Evolutionary conservation across 805 yeast species (phyloP).

Genomic region (Wickerhamomyces kurtzmanii): DNA sequence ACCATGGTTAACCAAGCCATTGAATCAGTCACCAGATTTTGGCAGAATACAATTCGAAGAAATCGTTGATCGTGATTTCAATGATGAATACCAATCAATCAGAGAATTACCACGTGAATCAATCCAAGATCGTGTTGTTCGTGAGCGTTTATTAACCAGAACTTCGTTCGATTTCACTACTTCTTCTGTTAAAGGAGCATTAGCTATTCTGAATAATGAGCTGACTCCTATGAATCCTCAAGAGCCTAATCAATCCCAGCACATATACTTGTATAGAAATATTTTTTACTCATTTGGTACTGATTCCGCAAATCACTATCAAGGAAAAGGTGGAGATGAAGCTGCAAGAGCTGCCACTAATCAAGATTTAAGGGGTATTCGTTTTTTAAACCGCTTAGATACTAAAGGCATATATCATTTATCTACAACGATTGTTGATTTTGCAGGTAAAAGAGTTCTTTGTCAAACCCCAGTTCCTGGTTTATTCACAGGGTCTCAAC

Average conservation of each 20-base stretch:
- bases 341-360: conserved; percentile 76
- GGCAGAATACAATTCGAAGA: conserved; percentile 18
- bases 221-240: conserved; percentile 73
- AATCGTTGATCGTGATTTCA: conserved; percentile 62
- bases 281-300: conserved; percentile 79
- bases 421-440: conserved; percentile 82
- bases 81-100: conserved; percentile 80
- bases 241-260: conserved; percentile 48
- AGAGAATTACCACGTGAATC: conserved; percentile 55
- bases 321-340: conserved; percentile 64
- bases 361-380: conserved; percentile 71
- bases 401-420: conserved; percentile 55
- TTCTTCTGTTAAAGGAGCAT: conserved; percentile 72
- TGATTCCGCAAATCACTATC: conserved; percentile 59
- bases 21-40: conserved; percentile 13
- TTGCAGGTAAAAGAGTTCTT: conserved; percentile 76
- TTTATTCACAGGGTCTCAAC: conserved; percentile 28
- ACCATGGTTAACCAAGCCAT: conserved; percentile 57
- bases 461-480: conserved; percentile 98
- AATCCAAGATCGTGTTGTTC: conserved; percentile 56
- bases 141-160: conserved; percentile 69
- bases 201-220: conserved; percentile 65
- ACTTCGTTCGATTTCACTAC: conserved; percentile 67
- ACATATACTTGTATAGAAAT: conserved; percentile 72
- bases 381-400: conserved; percentile 57